These are phyloP conservation scores for Allium cepa DNA, from an alignment of 106 monocot genomes.

Conservation along the genomic window DNA sequence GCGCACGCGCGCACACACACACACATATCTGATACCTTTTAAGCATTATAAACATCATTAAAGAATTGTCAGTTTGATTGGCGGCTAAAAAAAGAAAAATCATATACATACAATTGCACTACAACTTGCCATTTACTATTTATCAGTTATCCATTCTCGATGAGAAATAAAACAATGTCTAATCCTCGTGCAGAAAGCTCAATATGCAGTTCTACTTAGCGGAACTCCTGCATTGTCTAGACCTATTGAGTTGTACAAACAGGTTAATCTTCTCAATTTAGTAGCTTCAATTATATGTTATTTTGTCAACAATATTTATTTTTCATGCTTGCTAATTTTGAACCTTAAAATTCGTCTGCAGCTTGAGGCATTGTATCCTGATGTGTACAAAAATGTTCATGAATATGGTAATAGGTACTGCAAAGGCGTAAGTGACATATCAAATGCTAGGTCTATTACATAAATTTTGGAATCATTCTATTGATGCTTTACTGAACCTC, in stretches of 20 bases:
- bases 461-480: background rate
- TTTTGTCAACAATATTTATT: background rate
- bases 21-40: too few relatives aligned
- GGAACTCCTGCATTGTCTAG: constrained; percentile 98
- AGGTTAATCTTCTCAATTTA: constrained; percentile 30
- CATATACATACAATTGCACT: too few relatives aligned
- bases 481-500: too few relatives aligned
- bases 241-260: constrained; percentile 95
- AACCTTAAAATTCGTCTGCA: constrained; percentile 13
- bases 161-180: background rate
- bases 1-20: too few relatives aligned
- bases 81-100: too few relatives aligned
- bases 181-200: constrained; percentile 49
- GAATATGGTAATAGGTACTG: constrained; percentile 95
- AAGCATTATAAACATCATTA: too few relatives aligned
- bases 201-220: constrained; percentile 73
- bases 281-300: background rate
- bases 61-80: too few relatives aligned
- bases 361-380: constrained; percentile 90
- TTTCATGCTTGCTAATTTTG: too few relatives aligned
- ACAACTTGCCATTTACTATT: too few relatives aligned
- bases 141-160: too few relatives aligned
- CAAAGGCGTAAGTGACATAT: constrained; percentile 77
- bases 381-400: constrained; percentile 84
- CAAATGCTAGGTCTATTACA: background rate